Conservation (phyloP, 83 land plant species). For the Isoetes engelmannii region DNA sequence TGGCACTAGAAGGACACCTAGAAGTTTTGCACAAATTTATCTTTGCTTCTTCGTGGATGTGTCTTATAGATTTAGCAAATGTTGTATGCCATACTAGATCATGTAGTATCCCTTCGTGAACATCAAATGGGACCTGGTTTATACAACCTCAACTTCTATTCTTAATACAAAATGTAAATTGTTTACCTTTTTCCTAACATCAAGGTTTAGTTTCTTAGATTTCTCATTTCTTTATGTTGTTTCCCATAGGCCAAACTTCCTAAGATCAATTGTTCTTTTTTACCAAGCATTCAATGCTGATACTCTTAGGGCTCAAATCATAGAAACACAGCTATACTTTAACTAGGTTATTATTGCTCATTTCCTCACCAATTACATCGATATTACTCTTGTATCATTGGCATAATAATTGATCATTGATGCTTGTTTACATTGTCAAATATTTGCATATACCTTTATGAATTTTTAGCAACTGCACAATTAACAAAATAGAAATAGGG, state of each 20-base stretch:
- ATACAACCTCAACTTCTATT: slow-evolving; percentile 79
- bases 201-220: background rate
- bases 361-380: background rate
- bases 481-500: no score
- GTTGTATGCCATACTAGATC: no score
- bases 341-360: slow-evolving; percentile 49
- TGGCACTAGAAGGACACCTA: no score
- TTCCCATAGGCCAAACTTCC: slow-evolving; percentile 66
- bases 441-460: no score
- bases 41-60: no score
- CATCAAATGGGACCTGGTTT: slow-evolving; percentile 95
- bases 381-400: background rate
- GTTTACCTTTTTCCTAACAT: background rate
- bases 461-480: no score
- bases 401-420: background rate
- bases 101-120: slow-evolving; percentile 70
- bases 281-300: slow-evolving; percentile 82
- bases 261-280: slow-evolving; percentile 60
- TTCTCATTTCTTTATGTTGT: background rate
- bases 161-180: slow-evolving; percentile 49
- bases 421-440: no score
- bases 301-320: slow-evolving; percentile 78
- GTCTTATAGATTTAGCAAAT: no score
- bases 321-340: slow-evolving; percentile 93
- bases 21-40: no score